Base-by-base conservation (phyloP, 2,329 filamentous ascomycete species). In the Tolypocladium amazonense region DNA sequence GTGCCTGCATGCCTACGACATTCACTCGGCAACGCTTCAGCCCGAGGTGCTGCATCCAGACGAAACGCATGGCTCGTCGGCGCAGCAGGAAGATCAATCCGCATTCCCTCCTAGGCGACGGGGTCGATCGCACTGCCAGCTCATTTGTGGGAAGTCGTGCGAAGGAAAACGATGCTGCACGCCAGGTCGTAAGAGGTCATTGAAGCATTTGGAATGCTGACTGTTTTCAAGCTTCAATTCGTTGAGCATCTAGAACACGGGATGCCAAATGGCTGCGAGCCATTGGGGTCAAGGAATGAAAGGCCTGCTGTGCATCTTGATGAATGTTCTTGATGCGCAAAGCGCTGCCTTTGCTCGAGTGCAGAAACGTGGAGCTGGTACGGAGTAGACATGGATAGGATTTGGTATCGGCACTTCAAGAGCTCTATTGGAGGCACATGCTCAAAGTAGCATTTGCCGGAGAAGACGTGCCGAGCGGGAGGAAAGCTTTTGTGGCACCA, bases 1-100 rank as follows among this genome's bases (percentile, higher is more conserved):
- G 69, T 90, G 87, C 68, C 78, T 92, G 45, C 87, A 89, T 66
- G 86, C 82, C 2, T 90, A 90, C 66, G 88, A 87, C 6, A 85
- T 92, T 62, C 86, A 91, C 70, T 88, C 85, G 15, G 79, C 78
- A 4, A 90, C 88, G 1, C 69, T 92, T 38, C 88, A 91, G 72
- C 88, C 88, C 0, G 88, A 90, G 69, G 68, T 65, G 5, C 61
- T 60, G 33, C 61, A 56, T 58, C 57, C 39, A 2, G 3, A 23
- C 38, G 59, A 58, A 11, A 53, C 39, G 4, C 52, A 56, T n/a
- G 59, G 52, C 52, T 61, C 57, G 14, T 59, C 57, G 14, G 61
- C 55, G 33, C 62, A 62, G 59, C 64, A 27, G 39, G 12, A 58
- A 55, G 56, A 39, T 18, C 15, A 61, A 41, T 59, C 64, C 61